Base-by-base conservation (phyloP, 176 grass and related monocot species). In the Neostapfia colusana region DNA sequence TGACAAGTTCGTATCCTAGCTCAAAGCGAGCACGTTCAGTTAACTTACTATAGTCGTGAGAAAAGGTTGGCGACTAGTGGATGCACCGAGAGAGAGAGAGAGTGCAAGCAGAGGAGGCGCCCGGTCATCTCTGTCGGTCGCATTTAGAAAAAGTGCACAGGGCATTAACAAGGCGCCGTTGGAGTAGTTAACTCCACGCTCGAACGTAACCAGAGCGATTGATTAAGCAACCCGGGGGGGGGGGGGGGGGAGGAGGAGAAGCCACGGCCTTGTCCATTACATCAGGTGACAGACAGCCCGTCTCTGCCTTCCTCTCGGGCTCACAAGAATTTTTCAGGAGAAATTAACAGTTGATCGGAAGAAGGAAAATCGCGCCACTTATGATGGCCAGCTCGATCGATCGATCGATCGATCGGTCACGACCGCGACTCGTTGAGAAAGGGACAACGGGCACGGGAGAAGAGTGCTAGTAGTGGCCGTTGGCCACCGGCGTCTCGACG, bases 401-500 rank as follows among this genome's bases (percentile, higher is more conserved):
- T 66, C 63, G 42, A 35, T 40, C 51, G 15, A 24, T 25, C 23
- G 4, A 46, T 66, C 63, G 42, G 44, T n/a, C 12, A 65, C 66
- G 11, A 53, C 36, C 27, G 45, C 10, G 28, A 79, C 14, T 21
- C 59, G 26, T 26, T 63, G 39, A 61, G 60, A 43, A 87, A 87
- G 59, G 40, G 49, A 51, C 5, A 63, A 41, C 53, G 8, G 23
- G 27, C 66, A 61, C 23, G 20, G 20, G 64, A 42, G 18, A 31
- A 37, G 1, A 7, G 18, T 24, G 31, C 10, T 74, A 78, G 37
- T 84, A 80, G 46, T 20, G 70, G 17, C 81, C 46, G 38, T 82
- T 87, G 45, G 60, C 55, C 36, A 76, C 70, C 78, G 81, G 73
- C 64, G 73, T 77, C 78, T 93, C 81, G 78, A 88, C 87, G 73